Conservation (phyloP, 2,329 filamentous ascomycete species). For the Emergomyces pasteurianus region DNA sequence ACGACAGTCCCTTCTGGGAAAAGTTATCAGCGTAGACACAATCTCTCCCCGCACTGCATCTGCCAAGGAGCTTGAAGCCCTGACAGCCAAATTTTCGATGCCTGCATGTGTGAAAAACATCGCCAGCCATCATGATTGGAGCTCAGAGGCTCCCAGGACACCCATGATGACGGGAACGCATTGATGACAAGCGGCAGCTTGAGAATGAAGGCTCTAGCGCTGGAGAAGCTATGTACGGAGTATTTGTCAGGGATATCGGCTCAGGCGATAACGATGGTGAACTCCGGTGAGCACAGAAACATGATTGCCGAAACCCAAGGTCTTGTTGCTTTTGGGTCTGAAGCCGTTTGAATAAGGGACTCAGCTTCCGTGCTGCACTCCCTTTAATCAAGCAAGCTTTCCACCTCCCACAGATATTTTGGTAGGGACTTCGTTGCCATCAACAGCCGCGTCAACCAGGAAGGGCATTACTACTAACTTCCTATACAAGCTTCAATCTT, state of each 20-base stretch:
- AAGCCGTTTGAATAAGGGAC: too few species aligned
- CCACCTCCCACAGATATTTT: too few species aligned
- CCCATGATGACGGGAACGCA: slow-evolving; percentile 3
- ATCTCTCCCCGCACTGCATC: not conserved
- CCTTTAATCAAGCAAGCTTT: too few species aligned
- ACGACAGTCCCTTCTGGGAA: slow-evolving; percentile 14
- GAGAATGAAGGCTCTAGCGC: not conserved
- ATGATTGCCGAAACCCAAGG: slow-evolving; percentile 14
- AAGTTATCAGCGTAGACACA: slow-evolving; percentile 17
- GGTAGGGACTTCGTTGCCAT: too few species aligned
- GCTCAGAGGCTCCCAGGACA: slow-evolving; percentile 7
- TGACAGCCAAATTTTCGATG: not conserved
- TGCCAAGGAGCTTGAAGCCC: not conserved
- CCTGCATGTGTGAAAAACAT: not conserved
- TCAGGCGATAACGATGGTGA: slow-evolving; percentile 33
- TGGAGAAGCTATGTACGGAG: slow-evolving; percentile 7
- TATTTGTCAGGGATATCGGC: slow-evolving; percentile 29
- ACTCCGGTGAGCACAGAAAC: slow-evolving; percentile 27
- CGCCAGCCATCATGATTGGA: not conserved
- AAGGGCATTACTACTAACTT: too few species aligned
- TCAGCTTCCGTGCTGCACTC: too few species aligned
- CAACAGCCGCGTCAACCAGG: too few species aligned
- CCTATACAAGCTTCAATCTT: too few species aligned
- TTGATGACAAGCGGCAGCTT: slow-evolving; percentile 2
- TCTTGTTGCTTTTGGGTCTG: slow-evolving; percentile 13